Conservation (phyloP, 768 basidiomycete genomes). For the Tephrocybe sp. region DNA sequence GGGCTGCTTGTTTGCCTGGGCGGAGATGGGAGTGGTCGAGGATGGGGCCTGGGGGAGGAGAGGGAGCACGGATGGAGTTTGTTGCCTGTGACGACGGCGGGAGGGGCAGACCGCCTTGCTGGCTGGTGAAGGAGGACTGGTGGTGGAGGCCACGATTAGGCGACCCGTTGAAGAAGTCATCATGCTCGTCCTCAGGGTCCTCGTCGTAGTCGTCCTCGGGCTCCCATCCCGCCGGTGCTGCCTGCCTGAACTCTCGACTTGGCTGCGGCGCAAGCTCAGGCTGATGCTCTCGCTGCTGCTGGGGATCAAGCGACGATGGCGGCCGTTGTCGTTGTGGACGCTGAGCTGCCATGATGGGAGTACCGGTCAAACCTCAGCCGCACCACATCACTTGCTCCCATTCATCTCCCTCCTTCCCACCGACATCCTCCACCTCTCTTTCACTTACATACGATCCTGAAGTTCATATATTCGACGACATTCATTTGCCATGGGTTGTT, state of each 20-base stretch:
- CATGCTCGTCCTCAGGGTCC: conserved; percentile 19
- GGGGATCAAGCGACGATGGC: conserved; percentile 11
- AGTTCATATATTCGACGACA: too few species aligned
- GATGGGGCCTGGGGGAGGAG: conserved; percentile 65
- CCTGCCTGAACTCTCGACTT: conserved; percentile 9
- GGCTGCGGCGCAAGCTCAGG: conserved; percentile 9
- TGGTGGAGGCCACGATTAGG: conserved; percentile 8
- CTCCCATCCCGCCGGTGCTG: conserved; percentile 11
- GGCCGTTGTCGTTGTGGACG: conserved; percentile 16
- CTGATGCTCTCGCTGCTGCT: conserved; percentile 8
- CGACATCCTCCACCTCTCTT: background rate
- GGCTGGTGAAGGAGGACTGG: conserved; percentile 9
- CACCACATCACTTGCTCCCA: background rate
- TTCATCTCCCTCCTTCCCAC: background rate
- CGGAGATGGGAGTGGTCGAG: conserved; percentile 91
- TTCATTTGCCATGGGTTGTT: too few species aligned
- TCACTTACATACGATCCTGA: too few species aligned
- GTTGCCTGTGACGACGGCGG: conserved; percentile 42
- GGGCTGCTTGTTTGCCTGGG: conserved; percentile 88
- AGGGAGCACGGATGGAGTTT: conserved; percentile 63
- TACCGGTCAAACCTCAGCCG: conserved; percentile 6
- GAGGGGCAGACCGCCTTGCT: conserved; percentile 10
- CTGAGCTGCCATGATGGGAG: conserved; percentile 17
- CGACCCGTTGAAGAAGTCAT: conserved; percentile 23
- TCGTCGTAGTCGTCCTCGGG: conserved; percentile 19